A percentile compares a stretch with the other conserved stretches of the same genome.
phyloP scores from a whole-genome alignment of 257 asterid genomes.

The Capsicum rhomboideum region DNA sequence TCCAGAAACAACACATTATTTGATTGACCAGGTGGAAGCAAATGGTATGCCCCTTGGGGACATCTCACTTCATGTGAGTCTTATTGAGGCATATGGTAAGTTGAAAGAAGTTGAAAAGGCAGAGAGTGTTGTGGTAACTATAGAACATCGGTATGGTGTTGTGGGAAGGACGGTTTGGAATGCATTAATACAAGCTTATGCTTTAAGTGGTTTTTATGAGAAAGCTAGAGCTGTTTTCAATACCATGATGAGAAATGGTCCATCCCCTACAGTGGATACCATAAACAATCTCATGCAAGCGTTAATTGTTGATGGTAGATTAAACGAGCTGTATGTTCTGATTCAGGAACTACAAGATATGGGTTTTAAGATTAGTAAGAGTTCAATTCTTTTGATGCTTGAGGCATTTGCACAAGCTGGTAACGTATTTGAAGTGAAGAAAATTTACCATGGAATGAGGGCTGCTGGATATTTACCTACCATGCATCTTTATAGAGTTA shows the following conservation, averaged over 20 bases:
- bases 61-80: conserved; percentile 39
- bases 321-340: conserved; percentile 81
- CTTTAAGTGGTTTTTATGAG: conserved; percentile 80
- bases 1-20: conserved; percentile 79
- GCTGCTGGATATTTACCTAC: conserved; percentile 95
- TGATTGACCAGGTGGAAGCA: conserved; percentile 49
- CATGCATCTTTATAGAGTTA: conserved; percentile 88
- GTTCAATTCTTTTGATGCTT: conserved; percentile 77
- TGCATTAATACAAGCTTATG: conserved; percentile 75
- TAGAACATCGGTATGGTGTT: conserved; percentile 36
- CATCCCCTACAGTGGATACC: conserved; percentile 80
- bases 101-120: conserved; percentile 70
- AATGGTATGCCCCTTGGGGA: conserved; percentile 48
- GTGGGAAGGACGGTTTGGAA: conserved; percentile 76
- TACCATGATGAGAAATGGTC: conserved; percentile 93
- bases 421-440: conserved; percentile 75
- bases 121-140: conserved; percentile 57
- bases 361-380: conserved; percentile 90
- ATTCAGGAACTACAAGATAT: conserved; percentile 93
- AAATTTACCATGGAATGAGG: conserved; percentile 82
- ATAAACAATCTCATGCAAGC: conserved; percentile 77
- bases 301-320: conserved; percentile 65
- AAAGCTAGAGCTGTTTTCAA: conserved; percentile 89
- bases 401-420: conserved; percentile 91
- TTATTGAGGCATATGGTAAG: conserved; percentile 74